Evolutionary conservation across 306 rosid genomes (phyloP).

Genomic region (Vicia faba): DNA sequence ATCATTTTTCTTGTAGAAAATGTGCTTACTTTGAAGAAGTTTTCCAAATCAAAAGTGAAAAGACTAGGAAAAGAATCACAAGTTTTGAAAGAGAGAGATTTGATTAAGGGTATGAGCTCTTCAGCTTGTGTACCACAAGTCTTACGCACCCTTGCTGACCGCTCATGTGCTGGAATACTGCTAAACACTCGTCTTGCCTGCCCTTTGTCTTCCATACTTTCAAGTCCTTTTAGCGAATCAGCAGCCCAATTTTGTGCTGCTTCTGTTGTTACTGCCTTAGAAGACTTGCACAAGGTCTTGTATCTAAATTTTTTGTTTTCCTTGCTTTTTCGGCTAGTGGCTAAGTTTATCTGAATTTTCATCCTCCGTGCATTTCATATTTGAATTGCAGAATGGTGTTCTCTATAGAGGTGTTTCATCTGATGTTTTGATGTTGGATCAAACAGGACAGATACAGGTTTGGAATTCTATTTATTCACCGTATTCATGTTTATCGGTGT

Average conservation of each 20-base stretch:
- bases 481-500: slow-evolving; percentile 27
- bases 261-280: slow-evolving; percentile 70
- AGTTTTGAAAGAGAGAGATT: slow-evolving; percentile 75
- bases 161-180: slow-evolving; percentile 70
- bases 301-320: slow-evolving; percentile 19
- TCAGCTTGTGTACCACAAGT: slow-evolving; percentile 75
- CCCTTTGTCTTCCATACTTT: slow-evolving; percentile 79
- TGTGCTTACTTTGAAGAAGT: slow-evolving; percentile 78
- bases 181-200: slow-evolving; percentile 78
- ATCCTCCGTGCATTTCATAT: slow-evolving; percentile 31
- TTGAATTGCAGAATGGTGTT: slow-evolving; percentile 79
- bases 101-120: slow-evolving; percentile 66
- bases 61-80: slow-evolving; percentile 84
- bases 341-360: slow-evolving; percentile 28
- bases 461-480: slow-evolving; percentile 7
- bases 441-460: slow-evolving; percentile 83
- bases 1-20: slow-evolving; percentile 59
- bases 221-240: slow-evolving; percentile 71
- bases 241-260: slow-evolving; percentile 76
- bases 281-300: slow-evolving; percentile 83
- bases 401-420: slow-evolving; percentile 95
- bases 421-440: slow-evolving; percentile 83
- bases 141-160: slow-evolving; percentile 76
- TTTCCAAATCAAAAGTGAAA: slow-evolving; percentile 78
- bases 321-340: slow-evolving; percentile 18